Evolutionary conservation across 116 monocot species (phyloP).

Genomic region (Dioscorea cayenensis): DNA sequence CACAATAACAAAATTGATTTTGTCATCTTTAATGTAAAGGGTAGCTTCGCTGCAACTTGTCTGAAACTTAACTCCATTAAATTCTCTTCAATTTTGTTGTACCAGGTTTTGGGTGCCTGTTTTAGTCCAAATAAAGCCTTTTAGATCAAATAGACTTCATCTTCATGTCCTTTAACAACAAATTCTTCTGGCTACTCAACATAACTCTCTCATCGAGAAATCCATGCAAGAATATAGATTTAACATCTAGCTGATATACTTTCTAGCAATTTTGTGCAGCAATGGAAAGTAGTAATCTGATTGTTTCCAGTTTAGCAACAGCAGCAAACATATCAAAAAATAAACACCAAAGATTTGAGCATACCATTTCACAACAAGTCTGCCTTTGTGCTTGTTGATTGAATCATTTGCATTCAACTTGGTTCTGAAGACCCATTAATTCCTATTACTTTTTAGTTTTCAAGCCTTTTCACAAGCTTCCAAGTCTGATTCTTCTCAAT

Average conservation of each 20-base stretch:
- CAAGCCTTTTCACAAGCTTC: no score
- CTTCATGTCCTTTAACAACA: no score
- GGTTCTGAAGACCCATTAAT: no score
- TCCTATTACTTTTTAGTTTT: no score
- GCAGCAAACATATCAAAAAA: neutral
- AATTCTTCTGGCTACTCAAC: neutral
- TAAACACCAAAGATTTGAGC: neutral
- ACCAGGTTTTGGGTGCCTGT: neutral
- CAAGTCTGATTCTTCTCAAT: no score
- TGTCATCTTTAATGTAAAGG: neutral
- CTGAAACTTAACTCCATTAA: neutral
- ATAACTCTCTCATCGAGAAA: neutral
- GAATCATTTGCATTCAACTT: neutral
- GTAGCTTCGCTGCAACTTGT: neutral
- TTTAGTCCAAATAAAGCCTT: no score
- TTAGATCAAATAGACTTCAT: no score
- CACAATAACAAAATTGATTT: neutral
- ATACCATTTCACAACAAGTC: neutral
- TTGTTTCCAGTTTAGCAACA: neutral
- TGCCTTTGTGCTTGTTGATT: neutral
- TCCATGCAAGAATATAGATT: neutral
- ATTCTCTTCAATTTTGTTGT: neutral
- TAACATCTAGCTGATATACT: neutral
- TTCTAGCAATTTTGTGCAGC: neutral
- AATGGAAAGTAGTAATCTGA: neutral